Conservation (phyloP, 1,139 yeast species). For the Diutina pseudorugosa region DNA sequence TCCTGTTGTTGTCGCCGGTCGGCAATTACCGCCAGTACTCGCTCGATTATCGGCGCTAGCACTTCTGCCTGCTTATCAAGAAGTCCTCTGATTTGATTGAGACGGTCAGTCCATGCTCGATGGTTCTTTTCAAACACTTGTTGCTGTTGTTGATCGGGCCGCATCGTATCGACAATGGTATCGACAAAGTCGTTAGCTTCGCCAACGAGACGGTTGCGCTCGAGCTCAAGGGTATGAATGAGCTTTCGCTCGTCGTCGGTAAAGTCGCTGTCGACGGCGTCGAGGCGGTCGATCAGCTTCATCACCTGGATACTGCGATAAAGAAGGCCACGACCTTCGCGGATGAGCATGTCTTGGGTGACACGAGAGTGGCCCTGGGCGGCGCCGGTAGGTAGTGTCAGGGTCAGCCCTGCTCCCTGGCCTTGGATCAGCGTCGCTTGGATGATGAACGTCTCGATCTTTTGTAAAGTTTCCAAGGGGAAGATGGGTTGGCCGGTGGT, state of each 20-base stretch:
- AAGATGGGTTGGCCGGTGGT: slow-evolving; percentile 26
- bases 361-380: slow-evolving; percentile 6
- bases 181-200: slow-evolving; percentile 24
- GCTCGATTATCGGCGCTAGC: not conserved
- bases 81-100: slow-evolving; percentile 16
- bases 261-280: slow-evolving; percentile 3
- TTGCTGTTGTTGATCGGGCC: slow-evolving; percentile 6
- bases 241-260: slow-evolving; percentile 7
- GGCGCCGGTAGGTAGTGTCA: slow-evolving; percentile 2
- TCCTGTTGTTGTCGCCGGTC: not conserved
- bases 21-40: not conserved
- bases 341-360: slow-evolving; percentile 18
- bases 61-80: slow-evolving; percentile 18
- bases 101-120: slow-evolving; percentile 16
- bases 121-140: slow-evolving; percentile 16
- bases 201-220: slow-evolving; percentile 20
- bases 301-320: slow-evolving; percentile 2
- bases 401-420: slow-evolving; percentile 6
- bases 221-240: slow-evolving; percentile 10
- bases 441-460: slow-evolving; percentile 28
- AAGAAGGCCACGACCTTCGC: slow-evolving; percentile 14
- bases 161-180: slow-evolving; percentile 11
- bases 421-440: slow-evolving; percentile 20
- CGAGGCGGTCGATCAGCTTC: not conserved
- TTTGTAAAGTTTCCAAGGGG: slow-evolving; percentile 16